phyloP scores from a whole-genome alignment of 129 eudicot species.

The Cynara cardunculus region DNA sequence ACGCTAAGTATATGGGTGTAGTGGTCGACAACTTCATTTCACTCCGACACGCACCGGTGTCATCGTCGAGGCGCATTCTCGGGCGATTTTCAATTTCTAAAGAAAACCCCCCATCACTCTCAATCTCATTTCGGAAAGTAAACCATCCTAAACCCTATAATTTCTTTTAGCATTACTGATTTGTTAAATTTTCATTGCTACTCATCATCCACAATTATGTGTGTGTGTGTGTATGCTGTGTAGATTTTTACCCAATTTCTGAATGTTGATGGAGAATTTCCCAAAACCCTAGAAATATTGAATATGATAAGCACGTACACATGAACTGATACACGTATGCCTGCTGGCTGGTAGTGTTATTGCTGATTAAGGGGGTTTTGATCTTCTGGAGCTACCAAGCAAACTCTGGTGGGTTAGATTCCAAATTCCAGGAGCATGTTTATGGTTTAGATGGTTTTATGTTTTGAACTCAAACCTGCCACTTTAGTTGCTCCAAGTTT shows the following conservation, averaged over 20 bases:
- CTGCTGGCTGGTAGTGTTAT: background rate
- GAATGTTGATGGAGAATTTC: background rate
- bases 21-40: constrained; percentile 27
- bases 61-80: constrained; percentile 23
- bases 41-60: constrained; percentile 13
- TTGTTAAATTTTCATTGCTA: background rate
- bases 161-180: background rate
- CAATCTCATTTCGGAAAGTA: constrained; percentile 5
- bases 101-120: background rate
- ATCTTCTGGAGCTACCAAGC: background rate
- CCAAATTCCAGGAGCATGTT: background rate
- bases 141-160: constrained; percentile 10
- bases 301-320: background rate
- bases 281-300: constrained; percentile 9
- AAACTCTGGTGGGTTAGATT: background rate
- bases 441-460: background rate
- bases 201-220: background rate
- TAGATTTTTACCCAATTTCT: background rate
- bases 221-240: background rate
- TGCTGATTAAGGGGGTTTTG: constrained; percentile 9
- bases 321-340: background rate
- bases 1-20: background rate
- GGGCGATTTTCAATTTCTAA: background rate
- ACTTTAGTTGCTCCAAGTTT: too few species aligned
- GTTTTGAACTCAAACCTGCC: too few species aligned